Percentiles rank a stretch among this genome's conserved stretches.
Evolutionary conservation across 352 stramenopile genomes (phyloP).

Genomic region (Phytopythium aichiense): DNA sequence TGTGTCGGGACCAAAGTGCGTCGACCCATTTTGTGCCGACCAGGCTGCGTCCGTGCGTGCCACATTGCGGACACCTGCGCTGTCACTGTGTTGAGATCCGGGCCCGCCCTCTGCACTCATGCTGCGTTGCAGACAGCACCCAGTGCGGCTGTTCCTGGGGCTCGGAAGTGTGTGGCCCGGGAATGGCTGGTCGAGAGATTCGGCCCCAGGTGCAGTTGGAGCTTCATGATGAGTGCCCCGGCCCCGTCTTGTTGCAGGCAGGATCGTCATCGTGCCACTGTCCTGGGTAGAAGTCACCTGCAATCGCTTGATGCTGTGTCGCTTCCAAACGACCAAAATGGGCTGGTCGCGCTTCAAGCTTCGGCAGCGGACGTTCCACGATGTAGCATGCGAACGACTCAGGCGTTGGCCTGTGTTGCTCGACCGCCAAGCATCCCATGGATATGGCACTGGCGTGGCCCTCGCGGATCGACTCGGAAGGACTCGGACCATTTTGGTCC

Average conservation of each 20-base stretch:
- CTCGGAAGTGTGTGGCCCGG: neutral
- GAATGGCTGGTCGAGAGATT: neutral
- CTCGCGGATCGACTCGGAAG: neutral
- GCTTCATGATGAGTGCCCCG: neutral
- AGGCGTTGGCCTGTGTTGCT: no score
- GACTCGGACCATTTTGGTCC: neutral
- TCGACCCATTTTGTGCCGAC: neutral
- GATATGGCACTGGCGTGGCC: no score
- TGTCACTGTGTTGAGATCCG: neutral
- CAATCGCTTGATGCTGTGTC: neutral
- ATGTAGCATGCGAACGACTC: no score
- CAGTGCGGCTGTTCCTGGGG: neutral
- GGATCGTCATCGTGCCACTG: neutral
- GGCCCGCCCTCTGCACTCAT: no score
- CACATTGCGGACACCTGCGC: neutral
- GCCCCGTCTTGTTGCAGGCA: neutral
- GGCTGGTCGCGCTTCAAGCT: no score
- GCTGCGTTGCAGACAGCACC: neutral
- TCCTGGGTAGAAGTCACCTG: neutral
- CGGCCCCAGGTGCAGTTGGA: neutral
- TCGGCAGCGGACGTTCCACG: no score
- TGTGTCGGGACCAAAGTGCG: neutral
- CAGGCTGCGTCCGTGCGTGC: neutral
- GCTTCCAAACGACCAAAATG: no score
- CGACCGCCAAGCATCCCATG: no score